A percentile compares a stretch with the other conserved stretches of the same genome.
These are phyloP conservation scores for Salix viminalis DNA, from an alignment of 345 rosid genomes.

Conservation along the genomic window DNA sequence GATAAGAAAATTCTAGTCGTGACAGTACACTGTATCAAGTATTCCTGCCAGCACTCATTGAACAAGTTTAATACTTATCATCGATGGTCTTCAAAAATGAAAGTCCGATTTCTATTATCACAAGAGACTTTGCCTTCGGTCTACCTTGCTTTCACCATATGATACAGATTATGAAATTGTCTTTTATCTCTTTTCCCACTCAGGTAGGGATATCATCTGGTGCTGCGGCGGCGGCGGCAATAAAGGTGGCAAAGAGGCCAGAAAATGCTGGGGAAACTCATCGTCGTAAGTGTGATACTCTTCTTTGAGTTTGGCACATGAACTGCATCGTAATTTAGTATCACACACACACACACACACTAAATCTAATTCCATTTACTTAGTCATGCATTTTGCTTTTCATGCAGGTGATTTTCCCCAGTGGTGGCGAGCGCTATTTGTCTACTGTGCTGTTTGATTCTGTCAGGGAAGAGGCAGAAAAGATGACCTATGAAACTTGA, in stretches of 20 bases:
- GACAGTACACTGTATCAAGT: too few species aligned
- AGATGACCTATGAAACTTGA: constrained; percentile 3
- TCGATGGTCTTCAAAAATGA: too few species aligned
- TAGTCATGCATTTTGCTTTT: not conserved
- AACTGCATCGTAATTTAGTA: too few species aligned
- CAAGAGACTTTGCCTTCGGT: too few species aligned
- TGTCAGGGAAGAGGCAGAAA: constrained; percentile 8
- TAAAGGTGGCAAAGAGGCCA: constrained; percentile 71
- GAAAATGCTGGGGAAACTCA: constrained; percentile 87
- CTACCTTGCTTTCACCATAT: too few species aligned
- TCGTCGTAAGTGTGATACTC: constrained; percentile 50
- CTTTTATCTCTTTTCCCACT: not conserved
- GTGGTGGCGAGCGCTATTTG: constrained; percentile 13
- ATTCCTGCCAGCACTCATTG: too few species aligned
- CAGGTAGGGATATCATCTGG: constrained; percentile 97
- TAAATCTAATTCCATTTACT: not conserved
- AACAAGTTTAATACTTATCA: too few species aligned
- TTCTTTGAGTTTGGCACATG: too few species aligned
- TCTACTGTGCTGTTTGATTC: constrained; percentile 10
- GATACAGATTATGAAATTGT: too few species aligned
- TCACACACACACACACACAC: not conserved
- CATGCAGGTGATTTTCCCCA: constrained; percentile 7
- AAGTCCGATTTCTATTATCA: too few species aligned
- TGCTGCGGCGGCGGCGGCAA: constrained; percentile 76
- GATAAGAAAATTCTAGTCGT: too few species aligned